Base-by-base conservation (phyloP, 2,329 filamentous ascomycete genomes). In the Monosporascus sp. region DNA sequence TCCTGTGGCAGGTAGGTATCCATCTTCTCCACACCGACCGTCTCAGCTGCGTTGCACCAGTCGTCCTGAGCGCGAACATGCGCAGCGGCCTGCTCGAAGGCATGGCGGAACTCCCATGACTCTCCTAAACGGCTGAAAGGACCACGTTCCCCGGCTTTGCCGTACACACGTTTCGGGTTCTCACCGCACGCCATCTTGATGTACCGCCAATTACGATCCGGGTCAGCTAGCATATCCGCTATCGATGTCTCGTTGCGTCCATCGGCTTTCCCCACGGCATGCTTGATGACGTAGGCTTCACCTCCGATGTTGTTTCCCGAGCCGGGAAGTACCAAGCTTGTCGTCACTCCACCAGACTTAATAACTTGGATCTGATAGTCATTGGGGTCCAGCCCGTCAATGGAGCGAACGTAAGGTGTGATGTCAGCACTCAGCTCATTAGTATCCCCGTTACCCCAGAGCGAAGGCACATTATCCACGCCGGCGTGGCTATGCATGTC, bases 181-280 rank as follows among this genome's bases (percentile, higher is more conserved):
- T 89, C 86, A 37, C 86, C 86, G 58, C 85, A 89, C 0, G 86
- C 86, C 85, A 89, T 89, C 72, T 89, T 89, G 77, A 89, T 86
- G 67, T 87, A 89, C 20, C 86, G 77, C 80, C 84, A 86, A 55
- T 74, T 80, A 22, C 76, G 74, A 43, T 86, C 84, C 0, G 85
- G 85, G 50, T 87, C 83, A 1, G 86, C 85, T 9, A 88, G 73
- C 72, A 88, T 76, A 58, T 87, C 81, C 24, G 75, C 70, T 2
- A 80, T 82, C 51, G 84, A 86, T 44, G 85, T 78, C 65, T 88
- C 85, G 17, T 76, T 71, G 22, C 85, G 78, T 3, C 85, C 82
- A 58, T 86, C 79, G 0, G 72, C 60, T 52, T 74, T 75, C 20
- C 84, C 84, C 11, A 87, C 79, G 9, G 85, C 81, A 56, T 85